Base-by-base conservation (phyloP, 305 asterid genomes). In the Petunia hybrid region DNA sequence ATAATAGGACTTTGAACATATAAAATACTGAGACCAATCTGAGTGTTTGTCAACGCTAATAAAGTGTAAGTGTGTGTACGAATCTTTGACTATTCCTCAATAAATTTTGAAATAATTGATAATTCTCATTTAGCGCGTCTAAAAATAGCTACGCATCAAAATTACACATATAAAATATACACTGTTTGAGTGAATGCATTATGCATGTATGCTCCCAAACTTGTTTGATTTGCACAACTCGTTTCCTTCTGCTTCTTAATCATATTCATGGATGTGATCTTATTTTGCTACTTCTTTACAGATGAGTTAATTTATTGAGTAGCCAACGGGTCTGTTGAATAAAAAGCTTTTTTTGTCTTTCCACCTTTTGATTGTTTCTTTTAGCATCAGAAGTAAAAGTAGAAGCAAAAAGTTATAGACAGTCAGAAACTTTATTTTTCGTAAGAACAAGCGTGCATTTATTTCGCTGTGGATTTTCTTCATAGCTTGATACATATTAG, bases 351-450 rank as follows among this genome's bases (percentile, higher is more conserved):
- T 45, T 14, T 10, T 1, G 41, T 43, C n/a, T 10, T 2, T 8
- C 36, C 0, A 7, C 6, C 3, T n/a, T n/a, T 42, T 69, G 4
- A 41, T n/a, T 3, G 42, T 68, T 4, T 45, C 48, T 12, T 70
- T 70, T 46, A 4, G 31, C 10, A 22, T 69, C 59, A 22, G 4
- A 43, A 6, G 6, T 41, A 66, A 40, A 40, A 8, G 13, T 45
- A 7, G 56, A 68, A 38, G 77, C 31, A 55, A 70, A 45, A 69
- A 69, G 76, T 22, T 69, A 45, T 5, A 69, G 77, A 45, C 77
- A 22, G 9, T 45, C 40, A 22, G 22, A 70, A 45, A 70, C 77
- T 46, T 70, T 70, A 46, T 46, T 36, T 8, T 45, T 45, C 1
- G 60, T 46, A 70, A 46, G 22, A 69, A 46, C 31, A 46, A 45